Conservation (phyloP, 805 yeast species). For the Metschnikowia cerradonensis region DNA sequence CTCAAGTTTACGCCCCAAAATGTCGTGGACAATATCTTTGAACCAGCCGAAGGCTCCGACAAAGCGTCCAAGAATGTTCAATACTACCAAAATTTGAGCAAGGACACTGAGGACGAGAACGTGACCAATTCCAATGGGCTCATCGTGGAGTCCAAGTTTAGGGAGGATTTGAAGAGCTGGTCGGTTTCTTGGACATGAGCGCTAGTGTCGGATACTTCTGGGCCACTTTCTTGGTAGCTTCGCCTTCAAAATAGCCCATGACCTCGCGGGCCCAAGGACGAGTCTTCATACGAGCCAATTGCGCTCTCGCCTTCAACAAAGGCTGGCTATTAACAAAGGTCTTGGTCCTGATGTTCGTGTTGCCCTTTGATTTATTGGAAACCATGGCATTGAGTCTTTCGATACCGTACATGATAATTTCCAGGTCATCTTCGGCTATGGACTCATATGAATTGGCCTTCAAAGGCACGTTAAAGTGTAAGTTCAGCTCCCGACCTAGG, state of each 20-base stretch:
- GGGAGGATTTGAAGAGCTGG: conserved; percentile 40
- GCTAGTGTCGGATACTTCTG: neutral
- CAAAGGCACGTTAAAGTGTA: neutral
- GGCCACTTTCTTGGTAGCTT: neutral
- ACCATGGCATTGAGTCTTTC: neutral
- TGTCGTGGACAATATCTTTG: conserved; percentile 69
- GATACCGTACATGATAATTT: neutral
- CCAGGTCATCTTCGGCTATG: neutral
- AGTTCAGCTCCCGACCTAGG: conserved; percentile 3
- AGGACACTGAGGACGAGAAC: conserved; percentile 20
- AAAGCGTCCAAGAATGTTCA: conserved; percentile 18
- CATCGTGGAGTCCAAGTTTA: conserved; percentile 36
- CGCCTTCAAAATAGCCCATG: conserved; percentile 6
- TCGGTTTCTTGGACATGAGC: conserved; percentile 17
- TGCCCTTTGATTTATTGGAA: neutral
- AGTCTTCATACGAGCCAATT: conserved; percentile 8
- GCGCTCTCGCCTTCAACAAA: conserved; percentile 10
- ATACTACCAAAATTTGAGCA: conserved; percentile 17
- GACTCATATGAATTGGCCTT: neutral
- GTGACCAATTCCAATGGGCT: conserved; percentile 33
- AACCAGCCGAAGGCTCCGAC: conserved; percentile 27
- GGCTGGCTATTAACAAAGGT: conserved; percentile 9
- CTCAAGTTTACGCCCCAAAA: conserved; percentile 62
- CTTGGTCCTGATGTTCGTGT: neutral
- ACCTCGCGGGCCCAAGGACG: conserved; percentile 11